These are phyloP conservation scores for Pelargonium australe DNA, from an alignment of 441 rosid genomes.

Conservation along the genomic window DNA sequence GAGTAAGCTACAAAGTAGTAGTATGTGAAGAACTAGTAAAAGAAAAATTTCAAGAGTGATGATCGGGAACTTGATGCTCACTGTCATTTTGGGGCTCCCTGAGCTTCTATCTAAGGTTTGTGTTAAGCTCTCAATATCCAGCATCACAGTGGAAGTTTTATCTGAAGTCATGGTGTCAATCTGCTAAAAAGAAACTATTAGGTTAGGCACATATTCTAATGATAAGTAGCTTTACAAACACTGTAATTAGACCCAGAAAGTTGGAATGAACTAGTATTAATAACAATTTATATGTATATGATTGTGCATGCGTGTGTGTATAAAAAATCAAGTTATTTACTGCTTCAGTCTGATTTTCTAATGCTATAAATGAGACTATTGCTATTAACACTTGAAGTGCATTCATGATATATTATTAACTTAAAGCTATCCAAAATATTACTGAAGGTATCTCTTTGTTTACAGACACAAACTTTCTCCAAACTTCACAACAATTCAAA, in stretches of 20 bases:
- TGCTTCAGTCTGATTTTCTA: not conserved
- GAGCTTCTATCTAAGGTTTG: not conserved
- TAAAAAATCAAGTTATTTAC: not conserved
- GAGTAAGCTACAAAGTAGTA: not conserved
- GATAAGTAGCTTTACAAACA: not conserved
- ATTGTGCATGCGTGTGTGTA: too few relatives aligned
- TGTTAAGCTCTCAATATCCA: conserved; percentile 3
- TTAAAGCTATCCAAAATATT: not conserved
- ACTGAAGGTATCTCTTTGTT: not conserved
- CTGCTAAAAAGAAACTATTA: not conserved
- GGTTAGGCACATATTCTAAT: not conserved
- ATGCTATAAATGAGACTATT: not conserved
- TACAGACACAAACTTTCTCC: not conserved
- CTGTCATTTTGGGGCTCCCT: conserved; percentile 9
- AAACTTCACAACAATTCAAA: not conserved
- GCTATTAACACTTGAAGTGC: too few relatives aligned
- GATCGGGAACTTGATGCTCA: conserved; percentile 1
- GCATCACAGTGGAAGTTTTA: not conserved
- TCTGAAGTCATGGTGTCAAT: not conserved
- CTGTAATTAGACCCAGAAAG: not conserved
- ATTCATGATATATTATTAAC: not conserved
- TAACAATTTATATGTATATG: not conserved
- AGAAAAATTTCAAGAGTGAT: not conserved
- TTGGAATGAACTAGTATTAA: not conserved
- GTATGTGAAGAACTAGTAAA: not conserved